Conservation (phyloP, 495 filamentous ascomycete genomes). For the Daldinia grandis region DNA sequence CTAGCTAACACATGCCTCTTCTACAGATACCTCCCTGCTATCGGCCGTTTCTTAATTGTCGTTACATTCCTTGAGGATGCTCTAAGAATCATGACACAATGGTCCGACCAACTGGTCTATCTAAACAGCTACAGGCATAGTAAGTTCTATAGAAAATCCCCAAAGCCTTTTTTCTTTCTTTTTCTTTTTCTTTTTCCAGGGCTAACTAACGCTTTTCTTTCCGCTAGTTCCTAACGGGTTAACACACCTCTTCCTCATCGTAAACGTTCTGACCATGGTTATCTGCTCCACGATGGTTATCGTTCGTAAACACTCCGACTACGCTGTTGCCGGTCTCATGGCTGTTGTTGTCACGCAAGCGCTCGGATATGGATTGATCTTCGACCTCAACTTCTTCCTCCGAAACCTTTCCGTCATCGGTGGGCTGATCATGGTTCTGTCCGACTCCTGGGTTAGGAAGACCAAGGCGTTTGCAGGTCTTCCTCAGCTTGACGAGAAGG, state of each 20-base stretch:
- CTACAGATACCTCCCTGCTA: constrained; percentile 88
- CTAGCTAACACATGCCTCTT: constrained; percentile 38
- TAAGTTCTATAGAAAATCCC: constrained; percentile 56
- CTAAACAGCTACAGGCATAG: constrained; percentile 92
- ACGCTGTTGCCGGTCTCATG: constrained; percentile 88
- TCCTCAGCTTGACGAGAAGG: constrained; percentile 95
- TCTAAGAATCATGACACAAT: constrained; percentile 95
- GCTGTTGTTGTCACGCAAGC: constrained; percentile 95
- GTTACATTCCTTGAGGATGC: constrained; percentile 99
- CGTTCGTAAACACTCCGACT: constrained; percentile 87
- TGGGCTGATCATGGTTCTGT: constrained; percentile 95
- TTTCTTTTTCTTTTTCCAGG: not conserved
- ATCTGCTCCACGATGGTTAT: constrained; percentile 86
- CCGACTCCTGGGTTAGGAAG: constrained; percentile 97
- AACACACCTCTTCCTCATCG: constrained; percentile 91
- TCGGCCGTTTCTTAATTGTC: constrained; percentile 96
- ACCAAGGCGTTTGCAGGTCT: constrained; percentile 94
- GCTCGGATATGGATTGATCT: constrained; percentile 96
- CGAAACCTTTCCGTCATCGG: constrained; percentile 97
- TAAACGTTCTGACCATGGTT: constrained; percentile 90
- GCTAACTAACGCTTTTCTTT: constrained; percentile 22
- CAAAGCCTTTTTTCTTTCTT: not conserved
- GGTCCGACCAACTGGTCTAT: constrained; percentile 93
- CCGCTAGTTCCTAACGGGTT: constrained; percentile 82
- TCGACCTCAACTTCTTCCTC: constrained; percentile 99